Evolutionary conservation across 2,329 filamentous ascomycete genomes (phyloP).

Genomic region (Blastomyces parvus): DNA sequence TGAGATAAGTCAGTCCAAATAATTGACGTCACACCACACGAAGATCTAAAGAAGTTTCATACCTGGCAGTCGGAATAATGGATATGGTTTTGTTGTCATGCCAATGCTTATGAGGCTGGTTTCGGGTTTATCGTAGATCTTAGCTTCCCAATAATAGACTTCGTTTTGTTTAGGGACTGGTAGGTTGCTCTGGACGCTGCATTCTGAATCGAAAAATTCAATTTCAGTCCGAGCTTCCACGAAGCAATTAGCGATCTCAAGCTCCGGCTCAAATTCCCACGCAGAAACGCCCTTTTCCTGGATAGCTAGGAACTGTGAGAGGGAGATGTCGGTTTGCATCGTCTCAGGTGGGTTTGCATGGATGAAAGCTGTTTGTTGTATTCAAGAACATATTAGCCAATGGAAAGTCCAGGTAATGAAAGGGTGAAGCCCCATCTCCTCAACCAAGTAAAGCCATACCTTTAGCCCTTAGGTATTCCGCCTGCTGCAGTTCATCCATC

Average conservation of each 20-base stretch:
- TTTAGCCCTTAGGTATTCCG: slow-evolving; percentile 90
- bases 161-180: slow-evolving; percentile 98
- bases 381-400: neutral
- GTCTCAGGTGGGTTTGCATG: slow-evolving; percentile 93
- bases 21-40: neutral
- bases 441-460: slow-evolving; percentile 47
- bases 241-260: slow-evolving; percentile 98
- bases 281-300: slow-evolving; percentile 99
- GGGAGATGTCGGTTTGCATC: slow-evolving; percentile 87
- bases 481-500: slow-evolving; percentile 87
- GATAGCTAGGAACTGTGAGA: slow-evolving; percentile 95
- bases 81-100: slow-evolving; percentile 94
- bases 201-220: slow-evolving; percentile 97
- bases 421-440: neutral
- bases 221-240: slow-evolving; percentile 94
- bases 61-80: slow-evolving; percentile 89
- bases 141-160: slow-evolving; percentile 99
- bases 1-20: slow-evolving; percentile 10
- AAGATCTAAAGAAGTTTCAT: slow-evolving; percentile 27
- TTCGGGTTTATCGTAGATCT: slow-evolving; percentile 96
- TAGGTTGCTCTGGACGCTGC: slow-evolving; percentile 91
- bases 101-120: slow-evolving; percentile 78
- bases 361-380: slow-evolving; percentile 66
- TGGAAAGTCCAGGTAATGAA: neutral
- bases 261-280: slow-evolving; percentile 98